phyloP scores from a whole-genome alignment of 768 basidiomycete species.

The Gyrodon lividus region DNA sequence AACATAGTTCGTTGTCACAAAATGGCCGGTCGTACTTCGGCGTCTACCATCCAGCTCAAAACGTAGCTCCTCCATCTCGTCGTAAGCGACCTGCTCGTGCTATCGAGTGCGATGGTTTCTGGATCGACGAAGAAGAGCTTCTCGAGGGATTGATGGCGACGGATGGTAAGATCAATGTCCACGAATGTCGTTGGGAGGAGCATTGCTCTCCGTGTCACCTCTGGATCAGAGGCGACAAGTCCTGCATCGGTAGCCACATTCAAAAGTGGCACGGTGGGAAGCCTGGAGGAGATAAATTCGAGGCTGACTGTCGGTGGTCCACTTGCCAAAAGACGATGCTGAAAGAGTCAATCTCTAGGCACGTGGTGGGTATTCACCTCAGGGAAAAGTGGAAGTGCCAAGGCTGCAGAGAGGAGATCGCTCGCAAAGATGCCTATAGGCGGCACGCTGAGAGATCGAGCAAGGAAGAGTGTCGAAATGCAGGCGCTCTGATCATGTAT shows the following conservation, averaged over 20 bases:
- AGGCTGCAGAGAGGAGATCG: slow-evolving; percentile 11
- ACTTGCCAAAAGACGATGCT: slow-evolving; percentile 17
- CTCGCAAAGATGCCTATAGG: slow-evolving; percentile 10
- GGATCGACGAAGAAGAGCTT: slow-evolving; percentile 15
- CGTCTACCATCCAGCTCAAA: background rate
- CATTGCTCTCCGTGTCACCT: slow-evolving; percentile 6
- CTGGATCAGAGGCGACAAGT: slow-evolving; percentile 17
- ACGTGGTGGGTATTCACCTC: slow-evolving; percentile 17
- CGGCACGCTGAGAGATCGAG: slow-evolving; percentile 4
- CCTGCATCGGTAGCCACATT: slow-evolving; percentile 14
- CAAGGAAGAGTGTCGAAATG: slow-evolving; percentile 2
- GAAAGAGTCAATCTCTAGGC: slow-evolving; percentile 24
- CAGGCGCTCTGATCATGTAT: slow-evolving; percentile 11
- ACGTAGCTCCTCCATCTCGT: background rate
- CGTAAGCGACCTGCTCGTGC: background rate
- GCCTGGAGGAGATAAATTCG: slow-evolving; percentile 9
- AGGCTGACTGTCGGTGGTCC: slow-evolving; percentile 9
- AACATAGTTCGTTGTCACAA: background rate
- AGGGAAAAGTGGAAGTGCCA: slow-evolving; percentile 15
- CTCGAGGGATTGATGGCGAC: background rate
- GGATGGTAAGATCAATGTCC: slow-evolving; percentile 3
- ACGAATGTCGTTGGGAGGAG: slow-evolving; percentile 14
- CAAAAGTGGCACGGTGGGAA: slow-evolving; percentile 18
- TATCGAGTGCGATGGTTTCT: slow-evolving; percentile 6
- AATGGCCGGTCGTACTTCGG: background rate